A percentile compares a stretch with the other conserved stretches of the same genome.
These are phyloP conservation scores for Fennellomyces sp. DNA, from an alignment of 371 early-diverging fungal species.

Conservation along the genomic window DNA sequence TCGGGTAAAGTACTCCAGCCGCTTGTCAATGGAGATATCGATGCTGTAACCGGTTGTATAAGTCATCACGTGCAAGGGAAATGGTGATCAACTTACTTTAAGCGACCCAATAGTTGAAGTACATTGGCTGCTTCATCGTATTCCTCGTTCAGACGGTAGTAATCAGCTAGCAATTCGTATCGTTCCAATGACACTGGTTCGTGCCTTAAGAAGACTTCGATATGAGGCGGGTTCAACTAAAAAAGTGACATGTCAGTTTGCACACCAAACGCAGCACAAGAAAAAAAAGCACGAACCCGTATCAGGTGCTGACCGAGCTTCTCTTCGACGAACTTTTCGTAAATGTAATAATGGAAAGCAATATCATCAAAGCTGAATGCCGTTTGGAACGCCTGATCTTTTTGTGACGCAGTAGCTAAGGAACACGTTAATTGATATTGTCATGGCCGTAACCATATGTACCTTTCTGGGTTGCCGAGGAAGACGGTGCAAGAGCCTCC, in stretches of 20 bases:
- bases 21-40: constrained; percentile 14
- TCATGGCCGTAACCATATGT: too few relatives aligned
- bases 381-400: constrained; percentile 16
- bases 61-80: too few relatives aligned
- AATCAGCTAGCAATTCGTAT: constrained; percentile 27
- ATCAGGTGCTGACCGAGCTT: constrained; percentile 24
- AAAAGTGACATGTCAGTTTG: not conserved
- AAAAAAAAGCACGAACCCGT: constrained; percentile 19
- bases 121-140: constrained; percentile 35
- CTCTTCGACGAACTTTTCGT: constrained; percentile 27
- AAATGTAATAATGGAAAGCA: constrained; percentile 32
- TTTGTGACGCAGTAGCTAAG: constrained; percentile 11
- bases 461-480: not conserved
- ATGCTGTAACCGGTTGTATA: too few relatives aligned
- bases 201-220: constrained; percentile 29
- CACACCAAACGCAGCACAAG: not conserved
- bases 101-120: constrained; percentile 16
- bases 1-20: constrained; percentile 11
- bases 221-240: constrained; percentile 22
- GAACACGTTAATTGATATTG: too few relatives aligned
- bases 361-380: constrained; percentile 26
- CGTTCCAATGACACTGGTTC: constrained; percentile 26
- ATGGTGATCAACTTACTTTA: constrained; percentile 36
- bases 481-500: constrained; percentile 18
- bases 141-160: constrained; percentile 23